A percentile compares a stretch with the other conserved stretches of the same genome.
Conservation (phyloP, 116 monocot species). For the Iris pallida region DNA sequence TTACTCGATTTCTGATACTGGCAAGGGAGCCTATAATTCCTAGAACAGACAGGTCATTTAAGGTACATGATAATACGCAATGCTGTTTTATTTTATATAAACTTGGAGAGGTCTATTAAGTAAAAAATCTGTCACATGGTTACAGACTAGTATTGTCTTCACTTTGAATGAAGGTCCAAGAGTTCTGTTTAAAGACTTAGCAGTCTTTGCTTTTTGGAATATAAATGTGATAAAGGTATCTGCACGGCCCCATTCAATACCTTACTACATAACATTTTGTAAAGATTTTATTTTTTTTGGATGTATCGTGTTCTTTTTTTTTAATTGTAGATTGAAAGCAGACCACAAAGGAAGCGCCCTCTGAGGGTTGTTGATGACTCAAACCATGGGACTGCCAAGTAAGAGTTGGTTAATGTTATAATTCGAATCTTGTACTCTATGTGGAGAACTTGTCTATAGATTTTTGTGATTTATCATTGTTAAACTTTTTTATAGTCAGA, state of each 20-base stretch:
- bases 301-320: not conserved
- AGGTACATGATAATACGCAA: slow-evolving; percentile 35
- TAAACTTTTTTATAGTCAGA: not conserved
- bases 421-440: too few relatives aligned
- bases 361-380: slow-evolving; percentile 48
- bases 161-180: slow-evolving; percentile 77
- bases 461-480: not conserved
- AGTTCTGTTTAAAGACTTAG: slow-evolving; percentile 63
- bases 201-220: slow-evolving; percentile 58
- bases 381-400: slow-evolving; percentile 49
- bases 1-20: slow-evolving; percentile 57
- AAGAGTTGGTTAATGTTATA: slow-evolving; percentile 1
- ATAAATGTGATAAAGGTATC: slow-evolving; percentile 65
- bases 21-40: slow-evolving; percentile 76
- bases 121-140: not conserved
- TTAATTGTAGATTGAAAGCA: slow-evolving; percentile 51
- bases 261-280: not conserved
- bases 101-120: not conserved
- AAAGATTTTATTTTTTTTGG: not conserved
- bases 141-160: slow-evolving; percentile 80
- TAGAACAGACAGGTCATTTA: slow-evolving; percentile 51
- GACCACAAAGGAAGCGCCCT: slow-evolving; percentile 45
- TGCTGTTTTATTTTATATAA: slow-evolving; percentile 4
- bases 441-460: not conserved
- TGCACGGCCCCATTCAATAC: not conserved